Evolutionary conservation across 805 yeast species (phyloP).

Genomic region (Metschnikowia drakensbergensis): DNA sequence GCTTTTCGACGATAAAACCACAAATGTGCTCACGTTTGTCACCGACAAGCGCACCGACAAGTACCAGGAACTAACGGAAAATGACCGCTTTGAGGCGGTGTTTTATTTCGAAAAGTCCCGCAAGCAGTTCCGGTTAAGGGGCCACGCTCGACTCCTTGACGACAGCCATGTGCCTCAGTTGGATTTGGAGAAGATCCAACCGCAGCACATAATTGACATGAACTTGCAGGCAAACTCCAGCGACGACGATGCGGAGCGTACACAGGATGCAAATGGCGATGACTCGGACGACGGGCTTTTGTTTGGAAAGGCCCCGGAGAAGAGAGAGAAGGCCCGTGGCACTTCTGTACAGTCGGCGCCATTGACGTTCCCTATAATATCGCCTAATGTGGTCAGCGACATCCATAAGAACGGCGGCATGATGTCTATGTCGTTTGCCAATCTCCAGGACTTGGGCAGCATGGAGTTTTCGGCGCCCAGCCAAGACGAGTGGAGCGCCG

Average conservation of each 20-base stretch:
- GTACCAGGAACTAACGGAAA: constrained; percentile 45
- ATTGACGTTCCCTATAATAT: constrained; percentile 25
- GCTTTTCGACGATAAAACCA: constrained; percentile 62
- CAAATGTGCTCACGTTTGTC: constrained; percentile 63
- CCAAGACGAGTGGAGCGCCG: constrained; percentile 62
- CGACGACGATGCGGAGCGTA: constrained; percentile 10
- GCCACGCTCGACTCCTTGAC: constrained; percentile 50
- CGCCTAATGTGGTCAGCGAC: constrained; percentile 24
- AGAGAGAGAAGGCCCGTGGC: not conserved
- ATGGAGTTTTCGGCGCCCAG: constrained; percentile 44
- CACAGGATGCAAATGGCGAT: not conserved
- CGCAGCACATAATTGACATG: constrained; percentile 19
- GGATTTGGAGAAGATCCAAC: constrained; percentile 30
- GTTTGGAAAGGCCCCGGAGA: constrained; percentile 5
- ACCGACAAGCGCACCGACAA: constrained; percentile 72
- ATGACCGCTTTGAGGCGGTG: constrained; percentile 68
- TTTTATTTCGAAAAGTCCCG: constrained; percentile 61
- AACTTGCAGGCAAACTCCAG: constrained; percentile 19
- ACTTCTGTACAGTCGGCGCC: constrained; percentile 17
- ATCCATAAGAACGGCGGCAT: constrained; percentile 19
- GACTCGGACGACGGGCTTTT: constrained; percentile 15
- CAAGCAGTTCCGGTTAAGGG: constrained; percentile 72
- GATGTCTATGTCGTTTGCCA: constrained; percentile 26
- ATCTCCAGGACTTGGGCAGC: constrained; percentile 24
- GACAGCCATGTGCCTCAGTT: constrained; percentile 28